Evolutionary conservation across 176 grass and related monocot species (phyloP).

Genomic region (Triticum aestivum): DNA sequence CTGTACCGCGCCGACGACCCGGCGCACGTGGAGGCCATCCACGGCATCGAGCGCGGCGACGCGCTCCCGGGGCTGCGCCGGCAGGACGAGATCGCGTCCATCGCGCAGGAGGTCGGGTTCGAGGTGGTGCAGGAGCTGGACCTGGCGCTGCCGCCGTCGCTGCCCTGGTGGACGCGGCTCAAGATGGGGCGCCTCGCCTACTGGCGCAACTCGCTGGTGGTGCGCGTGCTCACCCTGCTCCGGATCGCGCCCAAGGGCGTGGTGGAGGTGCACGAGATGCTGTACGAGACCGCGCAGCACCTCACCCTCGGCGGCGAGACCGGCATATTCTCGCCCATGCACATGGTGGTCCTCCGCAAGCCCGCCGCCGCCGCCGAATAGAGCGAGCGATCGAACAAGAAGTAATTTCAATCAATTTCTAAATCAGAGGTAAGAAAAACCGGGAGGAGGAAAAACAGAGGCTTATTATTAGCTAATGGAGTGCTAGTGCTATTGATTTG

Average conservation of each 20-base stretch:
- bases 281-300: constrained; percentile 91
- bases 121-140: constrained; percentile 85
- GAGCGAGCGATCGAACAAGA: background rate
- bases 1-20: constrained; percentile 71
- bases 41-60: constrained; percentile 88
- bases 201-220: constrained; percentile 95
- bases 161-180: constrained; percentile 92
- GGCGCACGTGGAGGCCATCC: constrained; percentile 77
- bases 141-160: constrained; percentile 70
- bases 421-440: too few species aligned
- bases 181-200: constrained; percentile 95
- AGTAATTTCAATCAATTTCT: too few species aligned
- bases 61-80: constrained; percentile 78
- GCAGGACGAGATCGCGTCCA: constrained; percentile 68
- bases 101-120: constrained; percentile 65
- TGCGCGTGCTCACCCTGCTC: constrained; percentile 81
- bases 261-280: constrained; percentile 94
- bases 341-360: constrained; percentile 98
- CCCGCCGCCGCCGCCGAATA: constrained; percentile 43
- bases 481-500: too few species aligned
- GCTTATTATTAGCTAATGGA: too few species aligned
- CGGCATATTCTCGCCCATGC: constrained; percentile 96
- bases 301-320: constrained; percentile 80
- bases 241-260: constrained; percentile 92
- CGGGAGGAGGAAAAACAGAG: too few species aligned